Percentiles rank a stretch among this genome's conserved stretches.
phyloP scores from a whole-genome alignment of 148 eudicot genomes.

The Nepenthes gracilis region DNA sequence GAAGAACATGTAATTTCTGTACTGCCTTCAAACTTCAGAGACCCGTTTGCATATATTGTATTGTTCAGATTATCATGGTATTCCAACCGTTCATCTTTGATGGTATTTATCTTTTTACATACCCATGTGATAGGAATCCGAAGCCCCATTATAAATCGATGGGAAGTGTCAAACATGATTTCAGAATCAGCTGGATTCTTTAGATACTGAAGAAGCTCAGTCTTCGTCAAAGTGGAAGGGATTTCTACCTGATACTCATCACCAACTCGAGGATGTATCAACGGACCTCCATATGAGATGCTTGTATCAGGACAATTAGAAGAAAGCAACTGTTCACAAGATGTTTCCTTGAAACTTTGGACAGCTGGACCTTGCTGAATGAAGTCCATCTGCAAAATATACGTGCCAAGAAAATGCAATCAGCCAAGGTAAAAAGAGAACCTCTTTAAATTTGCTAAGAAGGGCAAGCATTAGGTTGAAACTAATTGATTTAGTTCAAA shows the following conservation, averaged over 20 bases:
- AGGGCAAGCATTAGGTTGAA: too few species aligned
- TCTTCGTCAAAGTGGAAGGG: conserved; percentile 20
- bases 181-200: conserved; percentile 14
- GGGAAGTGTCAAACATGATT: conserved; percentile 1
- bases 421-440: too few species aligned
- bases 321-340: conserved; percentile 13
- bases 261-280: conserved; percentile 36
- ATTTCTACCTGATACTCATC: conserved; percentile 42
- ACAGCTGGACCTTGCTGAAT: conserved; percentile 16
- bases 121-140: conserved; percentile 29
- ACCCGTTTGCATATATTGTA: neutral
- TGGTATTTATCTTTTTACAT: conserved; percentile 5
- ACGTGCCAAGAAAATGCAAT: neutral
- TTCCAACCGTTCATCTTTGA: conserved; percentile 6
- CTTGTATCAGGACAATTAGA: conserved; percentile 7
- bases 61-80: neutral
- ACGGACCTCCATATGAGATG: conserved; percentile 21
- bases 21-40: neutral
- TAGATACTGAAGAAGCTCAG: conserved; percentile 7
- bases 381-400: conserved; percentile 31
- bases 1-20: neutral
- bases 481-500: too few species aligned
- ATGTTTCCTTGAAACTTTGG: conserved; percentile 14
- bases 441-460: too few species aligned
- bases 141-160: conserved; percentile 23